phyloP scores from a whole-genome alignment of 73 alveolate species.

The Symbiodinium natans region DNA sequence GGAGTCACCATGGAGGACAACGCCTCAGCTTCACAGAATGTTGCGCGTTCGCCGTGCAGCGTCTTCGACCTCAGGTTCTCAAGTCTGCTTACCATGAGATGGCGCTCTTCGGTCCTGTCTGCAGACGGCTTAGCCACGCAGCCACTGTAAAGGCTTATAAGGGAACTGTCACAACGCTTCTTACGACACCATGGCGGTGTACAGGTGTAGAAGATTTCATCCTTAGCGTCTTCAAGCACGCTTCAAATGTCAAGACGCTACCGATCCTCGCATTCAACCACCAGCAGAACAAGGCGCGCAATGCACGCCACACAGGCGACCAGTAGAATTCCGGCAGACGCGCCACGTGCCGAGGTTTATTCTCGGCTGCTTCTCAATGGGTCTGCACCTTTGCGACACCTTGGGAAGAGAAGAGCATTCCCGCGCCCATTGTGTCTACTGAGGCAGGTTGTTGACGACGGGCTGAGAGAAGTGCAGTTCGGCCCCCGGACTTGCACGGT shows the following conservation, averaged over 20 bases:
- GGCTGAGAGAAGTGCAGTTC: neutral
- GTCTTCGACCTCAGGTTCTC: neutral
- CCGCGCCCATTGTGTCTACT: too few species aligned
- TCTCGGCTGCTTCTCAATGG: neutral
- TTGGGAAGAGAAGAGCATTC: too few species aligned
- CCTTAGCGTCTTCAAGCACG: conserved; percentile 23
- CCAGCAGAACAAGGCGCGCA: conserved; percentile 25
- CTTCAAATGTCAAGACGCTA: neutral
- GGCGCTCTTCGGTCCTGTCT: conserved; percentile 5
- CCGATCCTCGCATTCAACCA: conserved; percentile 27
- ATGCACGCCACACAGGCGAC: too few species aligned
- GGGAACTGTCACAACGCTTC: too few species aligned
- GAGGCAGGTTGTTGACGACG: neutral
- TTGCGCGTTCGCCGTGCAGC: too few species aligned
- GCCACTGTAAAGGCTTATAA: too few species aligned
- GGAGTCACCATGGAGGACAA: neutral
- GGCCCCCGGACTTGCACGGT: neutral
- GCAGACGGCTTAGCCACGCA: neutral
- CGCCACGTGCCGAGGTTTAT: too few species aligned
- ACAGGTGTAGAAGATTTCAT: conserved; percentile 19
- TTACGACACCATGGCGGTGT: neutral
- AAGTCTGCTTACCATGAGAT: neutral
- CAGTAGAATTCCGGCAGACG: too few species aligned
- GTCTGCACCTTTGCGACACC: neutral
- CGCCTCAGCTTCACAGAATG: neutral